Evolutionary conservation across 2,329 filamentous ascomycete species (phyloP).

Genomic region (Uncinocarpus reesii): DNA sequence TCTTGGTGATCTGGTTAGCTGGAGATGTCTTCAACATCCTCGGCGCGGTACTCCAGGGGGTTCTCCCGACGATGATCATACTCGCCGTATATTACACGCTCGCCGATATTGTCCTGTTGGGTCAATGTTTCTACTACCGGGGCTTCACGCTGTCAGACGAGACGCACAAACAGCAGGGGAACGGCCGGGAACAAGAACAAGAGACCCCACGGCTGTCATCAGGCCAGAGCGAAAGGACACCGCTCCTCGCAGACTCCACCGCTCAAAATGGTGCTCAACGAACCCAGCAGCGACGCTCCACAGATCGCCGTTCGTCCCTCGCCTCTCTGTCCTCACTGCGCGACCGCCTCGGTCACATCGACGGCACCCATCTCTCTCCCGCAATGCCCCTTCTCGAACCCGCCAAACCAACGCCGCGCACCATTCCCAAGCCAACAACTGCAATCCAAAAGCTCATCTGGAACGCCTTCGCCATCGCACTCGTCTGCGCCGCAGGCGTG

Average conservation of each 20-base stretch:
- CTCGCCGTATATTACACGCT: slow-evolving; percentile 90
- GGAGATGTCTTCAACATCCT: slow-evolving; percentile 97
- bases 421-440: slow-evolving; percentile 23
- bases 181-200: not conserved
- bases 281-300: slow-evolving; percentile 14
- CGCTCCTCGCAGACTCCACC: slow-evolving; percentile 17
- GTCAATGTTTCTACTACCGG: slow-evolving; percentile 91
- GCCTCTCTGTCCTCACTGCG: slow-evolving; percentile 30
- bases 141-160: slow-evolving; percentile 49
- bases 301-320: slow-evolving; percentile 12
- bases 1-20: slow-evolving; percentile 83
- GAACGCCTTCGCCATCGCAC: slow-evolving; percentile 63
- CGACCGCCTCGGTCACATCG: slow-evolving; percentile 47
- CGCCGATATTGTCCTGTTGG: slow-evolving; percentile 76
- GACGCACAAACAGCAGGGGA: slow-evolving; percentile 9
- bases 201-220: not conserved
- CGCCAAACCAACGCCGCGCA: slow-evolving; percentile 23
- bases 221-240: slow-evolving; percentile 18
- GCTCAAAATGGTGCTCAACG: not conserved
- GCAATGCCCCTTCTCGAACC: slow-evolving; percentile 65
- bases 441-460: slow-evolving; percentile 48
- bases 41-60: slow-evolving; percentile 80
- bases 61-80: slow-evolving; percentile 90
- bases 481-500: slow-evolving; percentile 75
- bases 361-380: slow-evolving; percentile 62